Evolutionary conservation across 306 rosid genomes (phyloP).

Genomic region (Cyamopsis tetragonoloba): DNA sequence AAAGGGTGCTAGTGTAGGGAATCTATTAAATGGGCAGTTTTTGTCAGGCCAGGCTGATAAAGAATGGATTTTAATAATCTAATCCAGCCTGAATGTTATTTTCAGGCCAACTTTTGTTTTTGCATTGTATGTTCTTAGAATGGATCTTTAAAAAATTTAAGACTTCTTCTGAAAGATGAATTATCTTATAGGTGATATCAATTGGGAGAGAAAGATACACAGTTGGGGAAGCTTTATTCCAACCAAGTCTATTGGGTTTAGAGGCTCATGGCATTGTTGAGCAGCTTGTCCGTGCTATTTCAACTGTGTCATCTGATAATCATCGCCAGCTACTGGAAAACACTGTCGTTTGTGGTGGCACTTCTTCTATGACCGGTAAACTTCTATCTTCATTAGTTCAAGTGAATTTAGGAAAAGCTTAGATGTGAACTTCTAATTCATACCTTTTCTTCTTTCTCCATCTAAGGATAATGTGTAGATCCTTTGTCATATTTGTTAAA

Average conservation of each 20-base stretch:
- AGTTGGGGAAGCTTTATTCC: constrained; percentile 90
- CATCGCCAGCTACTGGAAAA: constrained; percentile 90
- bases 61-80: not conserved
- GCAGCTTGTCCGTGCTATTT: constrained; percentile 88
- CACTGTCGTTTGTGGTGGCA: constrained; percentile 88
- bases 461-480: not conserved
- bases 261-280: constrained; percentile 94
- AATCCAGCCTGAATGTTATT: not conserved
- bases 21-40: not conserved
- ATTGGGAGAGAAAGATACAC: constrained; percentile 82
- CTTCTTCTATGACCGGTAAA: constrained; percentile 79
- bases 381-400: not conserved
- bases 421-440: constrained; percentile 13
- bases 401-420: constrained; percentile 1
- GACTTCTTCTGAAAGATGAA: constrained; percentile 10
- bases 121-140: not conserved
- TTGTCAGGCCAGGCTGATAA: not conserved
- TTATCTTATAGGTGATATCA: constrained; percentile 60
- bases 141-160: not conserved
- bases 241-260: constrained; percentile 73
- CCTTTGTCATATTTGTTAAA: not conserved
- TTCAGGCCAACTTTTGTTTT: not conserved
- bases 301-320: constrained; percentile 87
- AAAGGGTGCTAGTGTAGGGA: not conserved
- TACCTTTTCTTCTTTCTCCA: not conserved